Base-by-base conservation (phyloP, 208 protist species). In the Trypanosoma congolense region DNA sequence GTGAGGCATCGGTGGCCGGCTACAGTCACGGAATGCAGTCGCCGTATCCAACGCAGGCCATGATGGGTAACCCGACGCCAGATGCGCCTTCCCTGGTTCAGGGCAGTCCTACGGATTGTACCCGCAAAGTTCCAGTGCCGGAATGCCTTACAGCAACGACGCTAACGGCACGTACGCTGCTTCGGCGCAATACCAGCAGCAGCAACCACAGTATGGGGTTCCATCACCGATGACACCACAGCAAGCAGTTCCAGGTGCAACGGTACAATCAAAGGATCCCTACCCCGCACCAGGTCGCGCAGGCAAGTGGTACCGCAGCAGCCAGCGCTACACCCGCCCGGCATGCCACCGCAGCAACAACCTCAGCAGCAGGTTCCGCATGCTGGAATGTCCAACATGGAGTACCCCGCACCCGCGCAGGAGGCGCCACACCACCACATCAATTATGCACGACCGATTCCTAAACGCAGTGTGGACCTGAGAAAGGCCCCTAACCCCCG, bases 401-500 rank as follows among this genome's bases (percentile, higher is more conserved):
- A 28, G 21, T 28, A 2, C 22, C 2, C 12, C 16, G 44, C 55
- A 14, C 38, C 40, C 0, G 4, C 22, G 5, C 31, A n/a, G n/a
- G n/a, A n/a, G n/a, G n/a, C n/a, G n/a, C n/a, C n/a, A n/a, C n/a
- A n/a, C n/a, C n/a, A n/a, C n/a, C n/a, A n/a, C n/a, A n/a, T 30
- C 29, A 55, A 36, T 29, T 73, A 56, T 43, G 71, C 76, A 21
- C 78, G 75, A 25, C 60, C 24, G 12, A 56, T 69, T 28, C 77
- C 74, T 0, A 63, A 61, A 16, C 68, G 75, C 22, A 40, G 40
- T 33, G 73, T 95, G 26, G 72, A 87, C 30, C 56, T 88, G 12
- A 54, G 57, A 54, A 45, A 45, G 26, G 79, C 73, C 33, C 87
- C 84, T 0, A 88, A 69, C 55, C 84, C 87, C 5, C 43, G 67